These are phyloP conservation scores for Scedosporium apiospermum DNA, from an alignment of 2,329 filamentous ascomycete genomes.

Conservation along the genomic window DNA sequence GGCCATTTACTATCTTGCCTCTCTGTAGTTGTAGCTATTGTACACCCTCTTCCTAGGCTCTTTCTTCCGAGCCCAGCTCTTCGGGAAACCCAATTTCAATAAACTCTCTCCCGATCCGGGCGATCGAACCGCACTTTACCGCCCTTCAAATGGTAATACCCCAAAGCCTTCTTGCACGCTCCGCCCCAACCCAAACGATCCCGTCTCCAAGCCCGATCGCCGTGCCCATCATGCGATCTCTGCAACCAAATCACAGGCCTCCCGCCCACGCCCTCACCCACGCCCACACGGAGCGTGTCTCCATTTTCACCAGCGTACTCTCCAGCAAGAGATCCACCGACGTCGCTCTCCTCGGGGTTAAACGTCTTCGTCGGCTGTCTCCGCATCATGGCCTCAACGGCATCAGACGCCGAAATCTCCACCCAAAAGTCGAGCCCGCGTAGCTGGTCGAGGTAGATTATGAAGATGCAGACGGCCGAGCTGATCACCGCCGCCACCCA, in stretches of 20 bases:
- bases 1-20: too few species aligned
- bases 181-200: constrained; percentile 36
- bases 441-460: constrained; percentile 40
- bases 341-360: neutral
- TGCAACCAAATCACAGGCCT: constrained; percentile 19
- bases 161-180: constrained; percentile 30
- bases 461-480: constrained; percentile 24
- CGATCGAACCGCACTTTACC: constrained; percentile 5
- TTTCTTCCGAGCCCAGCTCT: too few species aligned
- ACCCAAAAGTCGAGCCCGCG: neutral
- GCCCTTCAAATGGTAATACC: constrained; percentile 18
- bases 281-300: constrained; percentile 14
- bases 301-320: constrained; percentile 21
- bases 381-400: constrained; percentile 13
- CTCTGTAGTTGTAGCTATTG: too few species aligned
- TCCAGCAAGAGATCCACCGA: too few species aligned
- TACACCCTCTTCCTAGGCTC: too few species aligned
- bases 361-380: neutral
- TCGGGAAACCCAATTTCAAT: neutral
- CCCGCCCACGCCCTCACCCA: constrained; percentile 16
- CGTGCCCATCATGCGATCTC: constrained; percentile 16
- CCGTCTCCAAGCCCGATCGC: constrained; percentile 29
- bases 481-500: constrained; percentile 33
- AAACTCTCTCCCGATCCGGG: neutral
- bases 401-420: constrained; percentile 24